Evolutionary conservation across 1,284 basidiomycete species (phyloP).

Genomic region (Cutaneotrichosporon dermatis): DNA sequence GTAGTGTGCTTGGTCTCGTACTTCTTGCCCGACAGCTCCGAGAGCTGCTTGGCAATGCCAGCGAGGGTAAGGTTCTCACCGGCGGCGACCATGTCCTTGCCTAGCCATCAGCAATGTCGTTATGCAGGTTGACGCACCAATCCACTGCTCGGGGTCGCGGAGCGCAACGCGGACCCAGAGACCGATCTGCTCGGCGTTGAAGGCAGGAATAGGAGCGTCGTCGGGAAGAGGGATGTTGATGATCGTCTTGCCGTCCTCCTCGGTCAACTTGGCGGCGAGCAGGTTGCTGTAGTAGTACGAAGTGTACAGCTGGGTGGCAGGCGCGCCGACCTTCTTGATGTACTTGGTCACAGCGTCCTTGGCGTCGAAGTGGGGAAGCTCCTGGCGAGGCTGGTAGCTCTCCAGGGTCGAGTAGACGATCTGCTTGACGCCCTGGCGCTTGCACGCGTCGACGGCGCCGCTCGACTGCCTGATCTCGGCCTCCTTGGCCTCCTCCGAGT

Average conservation of each 20-base stretch:
- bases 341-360: slow-evolving; percentile 34
- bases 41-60: slow-evolving; percentile 7
- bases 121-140: slow-evolving; percentile 21
- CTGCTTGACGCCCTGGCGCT: slow-evolving; percentile 11
- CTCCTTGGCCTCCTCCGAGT: slow-evolving; percentile 16
- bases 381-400: slow-evolving; percentile 9
- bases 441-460: slow-evolving; percentile 12
- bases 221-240: slow-evolving; percentile 26
- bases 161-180: slow-evolving; percentile 32
- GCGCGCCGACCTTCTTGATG: slow-evolving; percentile 21
- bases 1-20: slow-evolving; percentile 5
- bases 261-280: not conserved
- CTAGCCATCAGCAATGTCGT: not conserved
- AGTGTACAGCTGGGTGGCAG: slow-evolving; percentile 23
- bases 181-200: slow-evolving; percentile 31
- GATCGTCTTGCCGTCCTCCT: slow-evolving; percentile 13
- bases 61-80: slow-evolving; percentile 12
- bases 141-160: slow-evolving; percentile 31
- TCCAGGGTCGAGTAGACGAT: slow-evolving; percentile 27
- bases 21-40: slow-evolving; percentile 6
- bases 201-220: slow-evolving; percentile 25
- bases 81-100: slow-evolving; percentile 15
- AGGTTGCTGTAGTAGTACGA: slow-evolving; percentile 17
- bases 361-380: slow-evolving; percentile 29
- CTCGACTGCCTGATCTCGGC: slow-evolving; percentile 16